Base-by-base conservation (phyloP, 2,329 filamentous ascomycete genomes). In the Sordariomycetes sp. region DNA sequence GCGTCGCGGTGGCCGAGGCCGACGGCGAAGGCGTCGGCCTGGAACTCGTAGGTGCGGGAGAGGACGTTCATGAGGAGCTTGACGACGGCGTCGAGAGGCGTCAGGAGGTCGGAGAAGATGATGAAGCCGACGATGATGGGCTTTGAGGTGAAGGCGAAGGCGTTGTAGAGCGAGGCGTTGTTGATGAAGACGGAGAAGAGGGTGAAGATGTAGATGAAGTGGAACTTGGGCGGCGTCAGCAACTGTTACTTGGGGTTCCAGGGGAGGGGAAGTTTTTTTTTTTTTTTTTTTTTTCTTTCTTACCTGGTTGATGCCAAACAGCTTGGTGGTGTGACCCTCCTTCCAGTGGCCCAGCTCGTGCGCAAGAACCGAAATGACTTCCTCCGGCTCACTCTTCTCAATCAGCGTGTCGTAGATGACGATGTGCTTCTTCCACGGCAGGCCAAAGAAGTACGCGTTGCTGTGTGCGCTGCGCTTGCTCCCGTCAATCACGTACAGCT, bases 341-440 rank as follows among this genome's bases (percentile, higher is more conserved):
- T 87, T 92, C 94, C 94, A 99, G 76, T 99, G 94, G 55, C 94
- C 94, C 53, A 99, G 81, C 73, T 99, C 94, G 69, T 99, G 94
- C 39, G 90, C 91, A 57, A 99, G 77, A 56, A 99, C 91, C 62
- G 94, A 92, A 59, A 96, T 89, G 48, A 99, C 91, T 72, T 99
- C 94, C 67, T 94, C 81, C 3, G 88, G 85, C 61, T 91, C 84
- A 69, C 87, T 94, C 81, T 97, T 96, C 73, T 96, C 92, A 61
- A 99, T 90, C 61, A 99, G 75, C 5, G 95, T 99, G 69, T 99
- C 94, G 70, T 96, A 99, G 68, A 99, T 95, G 66, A 99, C 94
- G 76, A 99, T 99, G 76, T 97, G 95, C 81, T 97, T 97, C 81
- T 96, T 96, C 91, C 92, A 99, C 50, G 94, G 94, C 58, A 99